Evolutionary conservation across 2,329 filamentous ascomycete species (phyloP).

Genomic region (Elsinoe batatas): DNA sequence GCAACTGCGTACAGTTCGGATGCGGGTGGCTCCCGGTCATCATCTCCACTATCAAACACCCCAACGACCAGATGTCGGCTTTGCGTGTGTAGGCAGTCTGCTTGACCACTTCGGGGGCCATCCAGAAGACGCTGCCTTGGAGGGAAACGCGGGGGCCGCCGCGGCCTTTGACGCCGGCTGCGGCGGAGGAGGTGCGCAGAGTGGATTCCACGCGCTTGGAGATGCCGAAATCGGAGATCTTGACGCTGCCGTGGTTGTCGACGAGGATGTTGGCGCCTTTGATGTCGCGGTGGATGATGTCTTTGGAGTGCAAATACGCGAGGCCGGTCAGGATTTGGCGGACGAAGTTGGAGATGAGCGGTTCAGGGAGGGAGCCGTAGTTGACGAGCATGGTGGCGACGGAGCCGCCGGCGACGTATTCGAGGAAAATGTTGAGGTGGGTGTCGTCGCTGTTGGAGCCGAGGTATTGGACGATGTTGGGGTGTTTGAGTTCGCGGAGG

Average conservation of each 20-base stretch:
- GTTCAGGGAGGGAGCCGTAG: slow-evolving; percentile 89
- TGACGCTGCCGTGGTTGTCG: slow-evolving; percentile 97
- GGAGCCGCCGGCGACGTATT: slow-evolving; percentile 94
- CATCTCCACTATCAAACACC: slow-evolving; percentile 97
- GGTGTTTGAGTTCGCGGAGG: slow-evolving; percentile 84
- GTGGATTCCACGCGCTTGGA: slow-evolving; percentile 94
- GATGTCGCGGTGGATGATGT: slow-evolving; percentile 98
- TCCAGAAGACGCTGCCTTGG: slow-evolving; percentile 98
- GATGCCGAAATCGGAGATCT: slow-evolving; percentile 98
- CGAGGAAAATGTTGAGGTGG: slow-evolving; percentile 97
- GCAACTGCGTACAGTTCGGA: slow-evolving; percentile 91
- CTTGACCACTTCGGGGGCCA: slow-evolving; percentile 97
- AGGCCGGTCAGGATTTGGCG: slow-evolving; percentile 88
- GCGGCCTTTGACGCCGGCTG: slow-evolving; percentile 25
- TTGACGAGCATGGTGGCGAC: slow-evolving; percentile 98
- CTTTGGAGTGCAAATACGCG: slow-evolving; percentile 83
- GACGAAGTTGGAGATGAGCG: slow-evolving; percentile 90
- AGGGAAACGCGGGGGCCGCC: slow-evolving; percentile 62
- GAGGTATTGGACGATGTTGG: slow-evolving; percentile 96
- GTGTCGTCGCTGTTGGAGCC: slow-evolving; percentile 86
- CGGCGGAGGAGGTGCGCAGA: slow-evolving; percentile 37
- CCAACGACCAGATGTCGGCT: slow-evolving; percentile 96
- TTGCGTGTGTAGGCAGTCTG: slow-evolving; percentile 97
- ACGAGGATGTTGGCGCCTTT: slow-evolving; percentile 98
- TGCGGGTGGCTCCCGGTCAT: slow-evolving; percentile 95